Evolutionary conservation across 192 early-diverging fungal genomes (phyloP).

Genomic region (Chytriomyces sp.): DNA sequence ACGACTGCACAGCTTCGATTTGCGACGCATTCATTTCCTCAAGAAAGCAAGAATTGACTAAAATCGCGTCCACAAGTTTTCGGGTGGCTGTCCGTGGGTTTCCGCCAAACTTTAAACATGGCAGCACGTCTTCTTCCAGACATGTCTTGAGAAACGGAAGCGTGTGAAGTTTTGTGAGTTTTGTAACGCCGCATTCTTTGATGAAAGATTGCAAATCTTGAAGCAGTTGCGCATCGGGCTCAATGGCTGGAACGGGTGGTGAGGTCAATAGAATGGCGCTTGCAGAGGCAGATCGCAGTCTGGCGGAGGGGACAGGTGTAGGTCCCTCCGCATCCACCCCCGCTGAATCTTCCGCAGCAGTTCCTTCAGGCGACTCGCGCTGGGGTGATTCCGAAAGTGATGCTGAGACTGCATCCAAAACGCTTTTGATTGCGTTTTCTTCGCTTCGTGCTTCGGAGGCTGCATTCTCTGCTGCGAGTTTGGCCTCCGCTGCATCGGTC

Average conservation of each 20-base stretch:
- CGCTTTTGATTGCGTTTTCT: background rate
- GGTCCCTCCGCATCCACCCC: background rate
- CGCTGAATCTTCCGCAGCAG: background rate
- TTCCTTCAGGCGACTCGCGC: background rate
- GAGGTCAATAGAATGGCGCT: background rate
- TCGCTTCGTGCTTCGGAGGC: background rate
- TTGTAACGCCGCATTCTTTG: constrained; percentile 62
- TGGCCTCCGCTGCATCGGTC: background rate
- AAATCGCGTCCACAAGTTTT: constrained; percentile 92
- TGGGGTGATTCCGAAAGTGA: background rate
- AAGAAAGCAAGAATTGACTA: constrained; percentile 86
- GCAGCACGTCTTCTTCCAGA: constrained; percentile 86
- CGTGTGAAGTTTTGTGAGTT: constrained; percentile 78
- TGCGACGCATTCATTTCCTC: constrained; percentile 76
- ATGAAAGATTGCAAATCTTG: constrained; percentile 89
- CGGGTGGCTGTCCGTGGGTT: constrained; percentile 84
- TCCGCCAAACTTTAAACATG: constrained; percentile 93
- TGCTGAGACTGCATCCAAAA: background rate
- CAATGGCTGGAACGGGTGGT: background rate
- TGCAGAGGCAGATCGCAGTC: background rate
- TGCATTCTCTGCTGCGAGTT: background rate
- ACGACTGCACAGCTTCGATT: constrained; percentile 23
- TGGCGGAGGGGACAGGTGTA: background rate
- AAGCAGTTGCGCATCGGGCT: constrained; percentile 75
- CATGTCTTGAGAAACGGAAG: constrained; percentile 87